Percentiles rank a stretch among this genome's conserved stretches.
Conservation (phyloP, 441 rosid genomes). For the Adansonia grandidieri region DNA sequence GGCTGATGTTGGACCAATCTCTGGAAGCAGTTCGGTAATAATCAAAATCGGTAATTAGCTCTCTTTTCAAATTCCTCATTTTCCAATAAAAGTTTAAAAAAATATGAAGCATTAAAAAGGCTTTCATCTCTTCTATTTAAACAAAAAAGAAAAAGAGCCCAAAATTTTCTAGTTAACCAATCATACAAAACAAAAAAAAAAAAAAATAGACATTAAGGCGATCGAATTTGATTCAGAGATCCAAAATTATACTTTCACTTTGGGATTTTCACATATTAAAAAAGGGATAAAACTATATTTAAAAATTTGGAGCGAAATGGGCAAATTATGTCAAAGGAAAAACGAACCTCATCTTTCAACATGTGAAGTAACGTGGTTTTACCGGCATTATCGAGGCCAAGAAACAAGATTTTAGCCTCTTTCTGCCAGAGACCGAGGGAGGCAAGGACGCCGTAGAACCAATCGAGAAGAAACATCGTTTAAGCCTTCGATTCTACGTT, state of each 20-base stretch:
- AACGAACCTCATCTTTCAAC: slow-evolving; percentile 80
- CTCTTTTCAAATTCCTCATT: neutral
- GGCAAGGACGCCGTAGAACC: slow-evolving; percentile 74
- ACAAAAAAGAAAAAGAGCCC: too few relatives aligned
- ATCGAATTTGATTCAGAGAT: neutral
- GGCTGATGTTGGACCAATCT: slow-evolving; percentile 92
- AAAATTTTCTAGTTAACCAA: slow-evolving; percentile 6
- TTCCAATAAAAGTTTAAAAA: neutral
- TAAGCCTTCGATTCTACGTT: neutral
- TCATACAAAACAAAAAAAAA: neutral
- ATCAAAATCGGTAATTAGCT: slow-evolving; percentile 3
- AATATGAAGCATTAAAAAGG: neutral
- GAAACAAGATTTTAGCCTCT: slow-evolving; percentile 58
- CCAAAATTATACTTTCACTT: neutral
- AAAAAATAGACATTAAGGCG: neutral
- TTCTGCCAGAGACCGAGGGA: too few relatives aligned
- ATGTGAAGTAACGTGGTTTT: slow-evolving; percentile 89
- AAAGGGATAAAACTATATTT: neutral
- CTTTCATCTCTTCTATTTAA: neutral
- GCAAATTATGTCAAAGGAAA: neutral
- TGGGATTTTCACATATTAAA: neutral
- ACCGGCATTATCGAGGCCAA: slow-evolving; percentile 88
- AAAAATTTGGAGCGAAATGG: neutral
- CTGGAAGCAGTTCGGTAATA: slow-evolving; percentile 40
- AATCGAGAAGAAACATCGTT: slow-evolving; percentile 73